Evolutionary conservation across 2,329 filamentous ascomycete genomes (phyloP), one percentile per base, ranked within the genome.

Genomic region (Talaromyces albobiverticillius): DNA sequence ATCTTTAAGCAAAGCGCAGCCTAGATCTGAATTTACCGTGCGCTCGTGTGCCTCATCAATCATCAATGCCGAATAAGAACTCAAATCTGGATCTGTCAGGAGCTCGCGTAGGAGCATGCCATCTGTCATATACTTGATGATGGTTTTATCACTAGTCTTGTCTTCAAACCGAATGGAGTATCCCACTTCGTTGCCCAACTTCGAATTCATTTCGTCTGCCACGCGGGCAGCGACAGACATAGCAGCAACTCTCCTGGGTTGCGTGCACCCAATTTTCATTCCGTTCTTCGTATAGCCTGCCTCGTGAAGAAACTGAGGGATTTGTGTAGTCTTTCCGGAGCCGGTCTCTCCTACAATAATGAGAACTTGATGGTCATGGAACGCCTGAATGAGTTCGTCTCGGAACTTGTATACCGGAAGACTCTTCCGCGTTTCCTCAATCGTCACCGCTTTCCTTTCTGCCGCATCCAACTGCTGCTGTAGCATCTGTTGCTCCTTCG

Each of bases 141-240:
- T 79, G 0, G 94, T 97, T 74, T 95, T 95, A 64, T 95, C 90
- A 67, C 85, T 90, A 0, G 91, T 95, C 59, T 86, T 86, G 71
- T 96, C 90, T 68, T 99, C 94, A 64, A 97, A 99, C 57, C 94
- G 88, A 62, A 99, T 95, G 0, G 87, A 87, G 69, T 96, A 99
- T 14, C 94, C 94, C 23, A 97, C 93, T 66, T 96, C 90, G 58
- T 90, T 88, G 1, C 94, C 94, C 10, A 97, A 76, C 68, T 93
- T 92, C 56, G 90, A 87, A 0, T 89, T 91, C 76, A 95, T 89
- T 68, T 99, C 94, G 53, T 97, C 92, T 0, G 93, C 90, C 2
- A 99, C 94, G 79, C 94, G 90, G 42, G 90, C 85, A n/a, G 94
- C 93, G 18, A 97, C 93, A 65, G 88, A 94, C 93, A 97, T 97